Base-by-base conservation (phyloP, 176 grass and related monocot species). In the Typha latifolia region DNA sequence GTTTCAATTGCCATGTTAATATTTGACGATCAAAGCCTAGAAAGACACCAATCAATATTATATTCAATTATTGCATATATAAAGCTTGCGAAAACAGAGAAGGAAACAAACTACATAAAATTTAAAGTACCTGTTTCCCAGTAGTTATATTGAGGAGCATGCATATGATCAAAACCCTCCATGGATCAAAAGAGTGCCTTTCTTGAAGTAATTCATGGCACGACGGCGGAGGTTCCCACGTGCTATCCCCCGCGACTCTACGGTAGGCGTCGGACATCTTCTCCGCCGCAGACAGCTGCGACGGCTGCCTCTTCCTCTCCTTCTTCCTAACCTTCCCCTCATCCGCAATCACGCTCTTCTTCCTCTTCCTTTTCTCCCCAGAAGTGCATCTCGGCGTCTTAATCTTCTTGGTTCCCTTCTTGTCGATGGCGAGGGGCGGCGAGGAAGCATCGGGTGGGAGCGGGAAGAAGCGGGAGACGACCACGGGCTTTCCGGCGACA, bases 151-250 rank as follows among this genome's bases (percentile, higher is more conserved):
- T 82, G 10, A 82, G 57, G 5, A 82, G 23, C 57, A 76, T 82
- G 49, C 72, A 82, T 21, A 82, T 76, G 20, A 81, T 47, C 49
- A 81, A 20, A 6, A 81, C 72, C 55, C 79, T 81, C 79, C 79
- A 81, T 14, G 56, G 79, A 24, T 82, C 79, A 56, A 64, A 76
- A 23, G 71, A 62, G 22, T 76, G 79, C 4, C 47, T 50, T 72
- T 82, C 72, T 52, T 82, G 79, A 47, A 82, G 66, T 27, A 82
- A 72, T 19, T 23, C 52, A 57, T 76, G 72, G 68, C 48, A 71
- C 23, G 72, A 81, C 27, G 34, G 31, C 32, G 79, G 72, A 6
- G 79, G 79, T 15, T 21, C 62, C 22, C 67, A 82, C n/a, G 15
- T 22, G 14, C 51, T 55, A 19, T 48, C 56, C 5, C 12, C 26